Base-by-base conservation (phyloP, 495 filamentous ascomycete genomes). In the Penicillium odoratum region DNA sequence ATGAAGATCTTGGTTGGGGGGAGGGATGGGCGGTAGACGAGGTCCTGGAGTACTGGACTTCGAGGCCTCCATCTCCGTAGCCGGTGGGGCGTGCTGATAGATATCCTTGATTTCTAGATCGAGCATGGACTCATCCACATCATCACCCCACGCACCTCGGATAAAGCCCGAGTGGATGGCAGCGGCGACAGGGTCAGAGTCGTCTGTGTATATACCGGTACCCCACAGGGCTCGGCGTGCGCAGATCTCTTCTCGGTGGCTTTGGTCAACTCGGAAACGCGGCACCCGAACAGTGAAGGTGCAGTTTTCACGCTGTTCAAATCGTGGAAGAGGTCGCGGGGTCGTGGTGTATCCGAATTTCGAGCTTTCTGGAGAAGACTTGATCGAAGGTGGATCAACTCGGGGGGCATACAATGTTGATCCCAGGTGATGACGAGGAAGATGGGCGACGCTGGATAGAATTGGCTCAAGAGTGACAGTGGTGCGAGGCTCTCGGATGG, bases 151-250 rank as follows among this genome's bases (percentile, higher is more conserved):
- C 57, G 89, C 90, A 28, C 93, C 94, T 9, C 89, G 85, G 56
- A 98, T 88, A 83, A 88, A 97, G 8, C 95, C 95, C 13, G 87
- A 84, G 70, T 98, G 94, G 55, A 98, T 94, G 55, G 93, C 92
- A 4, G 92, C 93, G 0, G 93, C 95, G 48, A 98, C 81, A 5
- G 92, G 83, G 67, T 98, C 95, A 0, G 92, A 96, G 74, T 98
- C 95, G 62, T 98, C 95, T 0, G 92, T 96, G 69, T 98, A 98
- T 6, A 98, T 80, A 18, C 92, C 91, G 0, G 91, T 93, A 9
- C 94, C 94, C 93, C 93, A 98, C 3, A 98, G 71, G 3, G 89
- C 87, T 44, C 88, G 83, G 13, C 87, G 81, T 7, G 81, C 72
- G 21, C 90, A 93, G 60, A 98, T 91, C 62, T 94, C 91, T 67